Evolutionary conservation across 2,329 filamentous ascomycete genomes (phyloP), one percentile per base, ranked within the genome.

Genomic region (Salinomyces thailandicus): DNA sequence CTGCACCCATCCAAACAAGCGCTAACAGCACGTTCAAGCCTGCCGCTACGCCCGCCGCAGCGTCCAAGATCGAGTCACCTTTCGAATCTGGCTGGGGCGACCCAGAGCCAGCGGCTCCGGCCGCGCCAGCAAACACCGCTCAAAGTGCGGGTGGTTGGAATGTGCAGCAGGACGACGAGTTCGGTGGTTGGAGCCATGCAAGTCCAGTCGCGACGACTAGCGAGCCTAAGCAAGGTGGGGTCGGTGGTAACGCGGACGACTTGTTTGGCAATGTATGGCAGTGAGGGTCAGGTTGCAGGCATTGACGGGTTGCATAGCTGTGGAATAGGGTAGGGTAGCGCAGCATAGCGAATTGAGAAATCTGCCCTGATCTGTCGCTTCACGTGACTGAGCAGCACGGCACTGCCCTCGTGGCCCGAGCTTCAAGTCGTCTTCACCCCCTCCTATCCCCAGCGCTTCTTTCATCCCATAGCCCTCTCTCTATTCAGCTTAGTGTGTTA

Each of bases 181-280:
- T 95, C 64, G 89, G 89, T 14, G 87, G 89, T 9, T 96, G 89
- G 89, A 78, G 84, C 32, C 93, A 85, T 55, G 76, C 77, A 30
- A 68, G 63, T 24, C 63, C 68, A 39, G 57, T 62, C 19, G 53
- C 65, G 14, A 57, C 57, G 29, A 59, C 58, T 33, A 60, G 60
- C 16, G 55, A 62, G 18, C 52, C 60, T 11, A 62, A 70, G 33
- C 66, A 78, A 27, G 37, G 34, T n/a, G 41, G 36, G 16, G 7
- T 31, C 11, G 75, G 79, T 48, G 77, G 75, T 37, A 67, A 63
- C 18, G 59, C 62, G 34, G 89, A 95, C 47, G 89, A 96, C 64
- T 60, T 96, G 52, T 96, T 96, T 62, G 86, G 81, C 19, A 96
- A 96, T 61, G 89, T 96, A 33, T 96, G 89, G 89, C 75, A 86